These are phyloP conservation scores for Kodamaea laetipori DNA, from an alignment of 805 yeast genomes.

Conservation along the genomic window DNA sequence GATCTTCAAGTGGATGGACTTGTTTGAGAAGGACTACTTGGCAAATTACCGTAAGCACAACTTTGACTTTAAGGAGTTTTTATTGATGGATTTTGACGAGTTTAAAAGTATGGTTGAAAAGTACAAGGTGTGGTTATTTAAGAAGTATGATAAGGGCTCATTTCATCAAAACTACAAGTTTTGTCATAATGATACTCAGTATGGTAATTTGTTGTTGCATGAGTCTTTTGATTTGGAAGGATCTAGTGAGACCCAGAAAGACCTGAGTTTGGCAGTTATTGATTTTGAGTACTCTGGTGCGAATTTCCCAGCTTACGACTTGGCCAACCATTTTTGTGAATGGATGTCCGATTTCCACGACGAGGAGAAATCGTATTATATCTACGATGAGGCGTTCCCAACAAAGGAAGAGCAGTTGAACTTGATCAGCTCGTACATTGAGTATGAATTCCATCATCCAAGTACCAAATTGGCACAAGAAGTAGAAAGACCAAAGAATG, in stretches of 20 bases:
- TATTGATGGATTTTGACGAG: slow-evolving; percentile 48
- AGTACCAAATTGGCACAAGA: slow-evolving; percentile 28
- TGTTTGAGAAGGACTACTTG: slow-evolving; percentile 46
- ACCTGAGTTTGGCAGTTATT: slow-evolving; percentile 75
- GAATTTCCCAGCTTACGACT: slow-evolving; percentile 84
- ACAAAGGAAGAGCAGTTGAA: slow-evolving; percentile 64
- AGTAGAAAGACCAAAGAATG: slow-evolving; percentile 13
- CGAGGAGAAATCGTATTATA: slow-evolving; percentile 50
- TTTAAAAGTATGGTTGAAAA: slow-evolving; percentile 51
- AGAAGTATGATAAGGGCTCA: slow-evolving; percentile 46
- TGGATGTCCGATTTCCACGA: slow-evolving; percentile 96
- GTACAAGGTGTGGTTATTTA: slow-evolving; percentile 66
- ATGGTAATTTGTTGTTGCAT: slow-evolving; percentile 82
- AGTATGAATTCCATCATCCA: slow-evolving; percentile 50
- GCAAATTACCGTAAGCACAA: slow-evolving; percentile 35
- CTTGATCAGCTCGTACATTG: slow-evolving; percentile 76
- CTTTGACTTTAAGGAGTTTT: slow-evolving; percentile 35
- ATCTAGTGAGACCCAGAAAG: slow-evolving; percentile 26
- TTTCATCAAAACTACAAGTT: slow-evolving; percentile 62
- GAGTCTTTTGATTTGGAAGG: slow-evolving; percentile 53
- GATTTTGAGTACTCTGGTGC: slow-evolving; percentile 97
- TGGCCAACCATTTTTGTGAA: slow-evolving; percentile 91
- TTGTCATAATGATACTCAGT: slow-evolving; percentile 96
- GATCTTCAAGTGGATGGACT: slow-evolving; percentile 68
- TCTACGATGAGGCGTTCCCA: slow-evolving; percentile 66